Conservation (phyloP, 202 grass and related monocot species). For the Carex sylvatica region DNA sequence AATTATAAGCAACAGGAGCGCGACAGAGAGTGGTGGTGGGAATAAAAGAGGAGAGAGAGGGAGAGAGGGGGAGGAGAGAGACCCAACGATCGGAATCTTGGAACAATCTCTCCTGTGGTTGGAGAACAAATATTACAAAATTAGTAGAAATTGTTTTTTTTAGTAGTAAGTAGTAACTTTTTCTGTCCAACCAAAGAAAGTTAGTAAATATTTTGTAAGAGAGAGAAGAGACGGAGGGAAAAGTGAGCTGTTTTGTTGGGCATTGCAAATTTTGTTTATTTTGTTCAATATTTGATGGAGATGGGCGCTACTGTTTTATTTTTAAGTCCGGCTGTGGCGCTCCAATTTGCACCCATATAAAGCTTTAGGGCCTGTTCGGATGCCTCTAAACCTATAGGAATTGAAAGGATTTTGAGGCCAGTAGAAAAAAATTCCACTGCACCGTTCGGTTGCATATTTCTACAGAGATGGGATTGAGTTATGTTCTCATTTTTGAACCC, state of each 20-base stretch:
- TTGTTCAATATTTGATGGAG: slow-evolving; percentile 3
- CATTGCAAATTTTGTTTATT: not conserved
- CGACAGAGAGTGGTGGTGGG: slow-evolving; percentile 23
- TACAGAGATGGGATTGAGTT: too few relatives aligned
- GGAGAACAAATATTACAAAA: slow-evolving; percentile 6
- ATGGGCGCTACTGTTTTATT: not conserved
- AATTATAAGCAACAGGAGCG: slow-evolving; percentile 20
- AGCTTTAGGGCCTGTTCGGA: too few relatives aligned
- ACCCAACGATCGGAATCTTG: not conserved
- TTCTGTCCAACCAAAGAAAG: not conserved
- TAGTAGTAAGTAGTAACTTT: not conserved
- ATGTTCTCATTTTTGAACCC: too few relatives aligned
- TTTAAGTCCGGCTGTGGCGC: not conserved
- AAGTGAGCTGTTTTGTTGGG: not conserved
- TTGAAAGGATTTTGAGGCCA: too few relatives aligned
- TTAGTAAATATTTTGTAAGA: not conserved
- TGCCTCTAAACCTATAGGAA: too few relatives aligned
- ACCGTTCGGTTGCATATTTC: too few relatives aligned
- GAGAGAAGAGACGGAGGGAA: not conserved
- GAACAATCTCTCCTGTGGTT: slow-evolving; percentile 10
- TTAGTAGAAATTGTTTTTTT: not conserved
- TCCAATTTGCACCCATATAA: slow-evolving; percentile 10
- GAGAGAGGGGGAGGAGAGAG: not conserved
- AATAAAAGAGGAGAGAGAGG: not conserved
- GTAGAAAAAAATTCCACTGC: too few relatives aligned